These are phyloP conservation scores for Mucor piriformis DNA, from an alignment of 371 early-diverging fungal genomes.

Conservation along the genomic window DNA sequence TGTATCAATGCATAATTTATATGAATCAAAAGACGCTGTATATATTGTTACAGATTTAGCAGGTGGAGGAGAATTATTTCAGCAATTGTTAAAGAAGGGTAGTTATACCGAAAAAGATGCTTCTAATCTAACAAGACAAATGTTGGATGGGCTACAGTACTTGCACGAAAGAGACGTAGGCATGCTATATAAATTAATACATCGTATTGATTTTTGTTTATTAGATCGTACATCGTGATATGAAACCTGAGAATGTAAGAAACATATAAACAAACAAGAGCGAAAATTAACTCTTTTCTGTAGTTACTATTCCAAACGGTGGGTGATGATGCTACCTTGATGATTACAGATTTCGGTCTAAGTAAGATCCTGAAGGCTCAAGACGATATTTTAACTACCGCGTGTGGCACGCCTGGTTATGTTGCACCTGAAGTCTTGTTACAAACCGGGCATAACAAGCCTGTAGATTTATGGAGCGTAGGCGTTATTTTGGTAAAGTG, in stretches of 20 bases:
- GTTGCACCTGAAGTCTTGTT: slow-evolving; percentile 87
- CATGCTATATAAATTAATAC: too few relatives aligned
- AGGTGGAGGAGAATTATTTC: slow-evolving; percentile 87
- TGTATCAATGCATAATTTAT: slow-evolving; percentile 78
- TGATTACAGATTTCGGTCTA: slow-evolving; percentile 85
- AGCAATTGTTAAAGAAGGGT: slow-evolving; percentile 77
- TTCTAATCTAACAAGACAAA: slow-evolving; percentile 65
- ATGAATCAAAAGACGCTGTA: slow-evolving; percentile 78
- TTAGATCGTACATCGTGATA: slow-evolving; percentile 84
- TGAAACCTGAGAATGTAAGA: slow-evolving; percentile 81
- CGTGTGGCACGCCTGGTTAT: slow-evolving; percentile 88
- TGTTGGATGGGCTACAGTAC: slow-evolving; percentile 79
- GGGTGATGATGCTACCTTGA: slow-evolving; percentile 55
- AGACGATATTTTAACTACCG: slow-evolving; percentile 71
- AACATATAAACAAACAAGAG: background rate
- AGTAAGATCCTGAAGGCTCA: slow-evolving; percentile 72
- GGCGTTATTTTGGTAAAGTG: slow-evolving; percentile 79
- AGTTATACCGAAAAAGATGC: slow-evolving; percentile 83
- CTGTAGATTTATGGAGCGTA: slow-evolving; percentile 89
- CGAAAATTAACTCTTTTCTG: background rate
- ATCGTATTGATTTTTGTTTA: background rate
- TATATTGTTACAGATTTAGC: slow-evolving; percentile 86
- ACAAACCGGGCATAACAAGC: slow-evolving; percentile 68
- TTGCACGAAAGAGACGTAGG: slow-evolving; percentile 71
- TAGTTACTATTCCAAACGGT: slow-evolving; percentile 62